Percentiles rank a stretch among this genome's conserved stretches.
phyloP scores from a whole-genome alignment of 2,329 filamentous ascomycete species.

The Colletotrichum musae region DNA sequence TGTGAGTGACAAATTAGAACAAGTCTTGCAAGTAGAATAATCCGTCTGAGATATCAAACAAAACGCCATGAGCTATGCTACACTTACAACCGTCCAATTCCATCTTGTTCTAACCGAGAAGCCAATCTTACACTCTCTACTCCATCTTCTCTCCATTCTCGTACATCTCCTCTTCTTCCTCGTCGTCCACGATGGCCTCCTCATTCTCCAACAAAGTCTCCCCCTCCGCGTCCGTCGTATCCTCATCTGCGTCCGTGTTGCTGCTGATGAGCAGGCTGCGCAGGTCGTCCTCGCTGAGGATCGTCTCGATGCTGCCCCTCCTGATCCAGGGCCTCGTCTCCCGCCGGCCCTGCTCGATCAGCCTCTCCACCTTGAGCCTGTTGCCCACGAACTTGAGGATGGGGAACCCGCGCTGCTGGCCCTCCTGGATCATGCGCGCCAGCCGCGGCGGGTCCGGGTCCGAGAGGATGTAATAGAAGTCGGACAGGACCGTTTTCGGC shows the following conservation, averaged over 20 bases:
- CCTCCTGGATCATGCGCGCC: conserved; percentile 90
- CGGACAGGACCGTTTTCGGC: conserved; percentile 84
- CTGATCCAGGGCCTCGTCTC: conserved; percentile 65
- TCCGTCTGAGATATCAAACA: not conserved
- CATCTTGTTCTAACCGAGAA: not conserved
- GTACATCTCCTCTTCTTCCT: conserved; percentile 4
- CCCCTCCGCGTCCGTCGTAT: conserved; percentile 46
- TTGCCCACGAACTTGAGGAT: conserved; percentile 94
- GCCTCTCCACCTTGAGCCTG: conserved; percentile 84
- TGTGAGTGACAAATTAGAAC: not conserved
- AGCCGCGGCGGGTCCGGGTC: conserved; percentile 84
- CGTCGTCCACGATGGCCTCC: conserved; percentile 41
- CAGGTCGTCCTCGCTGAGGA: conserved; percentile 73
- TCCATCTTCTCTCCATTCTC: conserved; percentile 6
- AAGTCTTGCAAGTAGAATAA: not conserved
- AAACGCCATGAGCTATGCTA: conserved; percentile 9
- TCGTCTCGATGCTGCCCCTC: conserved; percentile 70
- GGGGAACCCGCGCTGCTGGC: conserved; percentile 90
- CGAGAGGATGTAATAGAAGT: conserved; percentile 88
- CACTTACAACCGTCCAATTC: not conserved
- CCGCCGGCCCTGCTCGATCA: conserved; percentile 71
- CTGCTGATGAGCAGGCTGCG: conserved; percentile 59
- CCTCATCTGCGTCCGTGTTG: conserved; percentile 41
- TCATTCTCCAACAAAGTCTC: conserved; percentile 48
- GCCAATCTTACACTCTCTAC: conserved; percentile 5